Conservation (phyloP, 2,329 filamentous ascomycete species). For the Pseudopyrenochaeta lycopersici region DNA sequence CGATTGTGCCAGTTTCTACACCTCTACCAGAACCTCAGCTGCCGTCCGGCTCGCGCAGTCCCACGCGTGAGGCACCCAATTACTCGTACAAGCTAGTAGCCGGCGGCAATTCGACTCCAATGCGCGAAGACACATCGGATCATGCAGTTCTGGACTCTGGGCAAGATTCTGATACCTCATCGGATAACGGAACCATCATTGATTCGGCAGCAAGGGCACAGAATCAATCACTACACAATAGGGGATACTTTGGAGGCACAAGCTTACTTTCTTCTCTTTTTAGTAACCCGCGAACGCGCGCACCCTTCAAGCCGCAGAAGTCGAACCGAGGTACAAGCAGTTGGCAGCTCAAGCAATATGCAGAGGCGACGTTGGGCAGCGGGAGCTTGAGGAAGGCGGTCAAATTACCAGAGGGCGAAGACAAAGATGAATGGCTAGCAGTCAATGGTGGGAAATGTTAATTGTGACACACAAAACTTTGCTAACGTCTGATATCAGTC, state of each 20-base stretch:
- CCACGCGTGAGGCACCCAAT: constrained; percentile 45
- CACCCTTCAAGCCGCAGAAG: constrained; percentile 89
- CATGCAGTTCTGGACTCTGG: constrained; percentile 22
- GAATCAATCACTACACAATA: constrained; percentile 12
- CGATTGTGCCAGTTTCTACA: not conserved
- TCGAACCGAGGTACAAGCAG: constrained; percentile 85
- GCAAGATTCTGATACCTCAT: constrained; percentile 4
- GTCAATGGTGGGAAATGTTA: constrained; percentile 78
- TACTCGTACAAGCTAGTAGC: constrained; percentile 40
- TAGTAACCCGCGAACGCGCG: constrained; percentile 87
- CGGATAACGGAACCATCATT: constrained; percentile 18
- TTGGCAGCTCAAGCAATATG: constrained; percentile 97
- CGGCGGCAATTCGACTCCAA: constrained; percentile 15
- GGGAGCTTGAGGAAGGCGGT: constrained; percentile 96
- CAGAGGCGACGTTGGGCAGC: constrained; percentile 93
- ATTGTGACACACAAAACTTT: not conserved
- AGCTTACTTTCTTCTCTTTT: constrained; percentile 46
- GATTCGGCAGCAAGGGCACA: constrained; percentile 14
- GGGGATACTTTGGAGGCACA: constrained; percentile 30
- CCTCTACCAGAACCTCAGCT: constrained; percentile 8
- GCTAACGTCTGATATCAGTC: constrained; percentile 65
- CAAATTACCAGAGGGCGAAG: constrained; percentile 95
- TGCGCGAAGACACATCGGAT: constrained; percentile 1
- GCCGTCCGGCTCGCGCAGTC: constrained; percentile 6
- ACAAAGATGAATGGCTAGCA: constrained; percentile 97